These are phyloP conservation scores for Curvularia sp. DNA, from an alignment of 2,329 filamentous ascomycete species.

Conservation along the genomic window DNA sequence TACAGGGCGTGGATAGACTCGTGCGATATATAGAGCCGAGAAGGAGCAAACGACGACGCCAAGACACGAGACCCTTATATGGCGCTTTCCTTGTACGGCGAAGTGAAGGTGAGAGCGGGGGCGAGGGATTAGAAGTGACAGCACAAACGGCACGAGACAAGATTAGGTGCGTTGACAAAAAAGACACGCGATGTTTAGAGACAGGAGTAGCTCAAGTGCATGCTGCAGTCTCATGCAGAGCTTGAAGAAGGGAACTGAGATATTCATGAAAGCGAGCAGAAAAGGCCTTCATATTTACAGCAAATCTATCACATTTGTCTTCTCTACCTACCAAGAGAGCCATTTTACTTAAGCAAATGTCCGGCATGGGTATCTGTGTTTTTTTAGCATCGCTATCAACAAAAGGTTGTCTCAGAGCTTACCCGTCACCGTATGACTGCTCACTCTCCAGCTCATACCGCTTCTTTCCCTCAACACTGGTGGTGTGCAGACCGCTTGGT, in stretches of 20 bases:
- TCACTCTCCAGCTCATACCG: constrained; percentile 74
- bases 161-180: neutral
- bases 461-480: constrained; percentile 64
- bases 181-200: neutral
- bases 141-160: neutral
- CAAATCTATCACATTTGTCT: constrained; percentile 23
- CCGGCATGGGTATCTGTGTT: constrained; percentile 54
- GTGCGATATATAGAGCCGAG: constrained; percentile 7
- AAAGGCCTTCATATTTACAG: constrained; percentile 41
- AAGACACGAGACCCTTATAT: constrained; percentile 21
- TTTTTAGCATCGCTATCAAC: constrained; percentile 20
- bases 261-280: constrained; percentile 14
- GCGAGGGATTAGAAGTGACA: neutral
- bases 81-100: constrained; percentile 13
- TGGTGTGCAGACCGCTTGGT: constrained; percentile 71
- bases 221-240: no score
- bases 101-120: neutral
- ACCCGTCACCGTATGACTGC: constrained; percentile 66
- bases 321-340: constrained; percentile 13
- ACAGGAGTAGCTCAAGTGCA: neutral
- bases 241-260: constrained; percentile 2
- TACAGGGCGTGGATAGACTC: constrained; percentile 4
- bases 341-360: constrained; percentile 46
- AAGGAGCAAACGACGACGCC: constrained; percentile 27
- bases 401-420: constrained; percentile 27